These are phyloP conservation scores for Ganoderma meredithae DNA, from an alignment of 1,284 basidiomycete species.

Conservation along the genomic window DNA sequence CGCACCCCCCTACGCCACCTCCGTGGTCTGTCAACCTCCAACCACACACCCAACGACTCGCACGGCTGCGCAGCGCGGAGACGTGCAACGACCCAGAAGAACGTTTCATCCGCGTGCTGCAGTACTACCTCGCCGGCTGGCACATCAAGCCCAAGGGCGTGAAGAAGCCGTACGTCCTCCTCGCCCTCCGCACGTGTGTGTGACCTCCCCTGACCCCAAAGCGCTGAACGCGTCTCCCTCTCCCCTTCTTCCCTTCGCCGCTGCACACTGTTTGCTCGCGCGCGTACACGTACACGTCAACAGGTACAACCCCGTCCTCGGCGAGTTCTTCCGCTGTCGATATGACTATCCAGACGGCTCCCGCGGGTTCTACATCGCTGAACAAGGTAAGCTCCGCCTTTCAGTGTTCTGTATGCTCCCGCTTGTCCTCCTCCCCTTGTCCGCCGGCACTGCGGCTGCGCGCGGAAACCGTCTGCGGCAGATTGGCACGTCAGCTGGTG, in stretches of 20 bases:
- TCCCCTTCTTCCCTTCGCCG: not conserved
- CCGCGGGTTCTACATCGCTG: constrained; percentile 95
- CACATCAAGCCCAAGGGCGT: constrained; percentile 99
- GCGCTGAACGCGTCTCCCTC: constrained; percentile 8
- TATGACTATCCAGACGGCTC: constrained; percentile 95
- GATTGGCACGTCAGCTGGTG: not conserved
- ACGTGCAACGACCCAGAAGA: constrained; percentile 84
- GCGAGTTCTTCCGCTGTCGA: constrained; percentile 97
- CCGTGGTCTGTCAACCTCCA: constrained; percentile 13
- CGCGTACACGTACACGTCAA: constrained; percentile 11
- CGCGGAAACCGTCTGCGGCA: not conserved
- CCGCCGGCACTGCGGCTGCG: not conserved
- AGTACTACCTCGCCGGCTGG: constrained; percentile 99
- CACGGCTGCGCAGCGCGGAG: constrained; percentile 64
- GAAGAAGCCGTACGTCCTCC: constrained; percentile 89
- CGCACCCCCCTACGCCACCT: no score
- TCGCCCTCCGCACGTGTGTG: constrained; percentile 19
- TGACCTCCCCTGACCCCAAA: constrained; percentile 19
- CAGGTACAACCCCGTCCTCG: constrained; percentile 96
- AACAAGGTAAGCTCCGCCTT: constrained; percentile 74
- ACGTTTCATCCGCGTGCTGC: constrained; percentile 90
- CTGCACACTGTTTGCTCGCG: not conserved
- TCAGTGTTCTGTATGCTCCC: no score
- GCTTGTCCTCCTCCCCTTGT: constrained; percentile 6
- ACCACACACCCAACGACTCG: constrained; percentile 22